Evolutionary conservation across 2,329 filamentous ascomycete genomes (phyloP).

Genomic region (Setomelanomma holmii): DNA sequence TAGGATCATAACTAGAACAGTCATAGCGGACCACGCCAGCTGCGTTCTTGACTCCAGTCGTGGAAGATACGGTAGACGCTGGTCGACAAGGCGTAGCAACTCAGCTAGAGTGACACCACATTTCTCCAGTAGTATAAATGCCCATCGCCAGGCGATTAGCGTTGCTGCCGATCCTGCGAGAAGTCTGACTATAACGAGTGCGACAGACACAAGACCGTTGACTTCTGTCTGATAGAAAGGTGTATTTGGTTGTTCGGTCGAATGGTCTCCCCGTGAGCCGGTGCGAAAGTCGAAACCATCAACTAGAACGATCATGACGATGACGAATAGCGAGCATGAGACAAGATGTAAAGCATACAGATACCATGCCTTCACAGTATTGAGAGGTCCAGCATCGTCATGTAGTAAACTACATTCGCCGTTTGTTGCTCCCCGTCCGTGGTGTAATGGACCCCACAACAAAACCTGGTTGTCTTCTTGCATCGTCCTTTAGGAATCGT

Average conservation of each 20-base stretch:
- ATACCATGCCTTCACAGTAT: background rate
- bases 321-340: background rate
- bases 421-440: too few relatives aligned
- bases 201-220: background rate
- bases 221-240: background rate
- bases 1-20: background rate
- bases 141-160: background rate
- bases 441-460: too few relatives aligned
- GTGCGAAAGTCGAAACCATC: background rate
- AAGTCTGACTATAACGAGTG: background rate
- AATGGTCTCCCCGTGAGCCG: too few relatives aligned
- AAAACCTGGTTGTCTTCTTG: too few relatives aligned
- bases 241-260: too few relatives aligned
- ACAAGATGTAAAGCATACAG: background rate
- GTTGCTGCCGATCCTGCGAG: background rate
- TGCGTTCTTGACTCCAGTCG: background rate
- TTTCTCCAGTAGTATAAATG: background rate
- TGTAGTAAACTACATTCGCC: too few relatives aligned
- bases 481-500: too few relatives aligned
- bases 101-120: background rate
- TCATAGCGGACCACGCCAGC: background rate
- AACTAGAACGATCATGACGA: background rate
- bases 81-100: background rate
- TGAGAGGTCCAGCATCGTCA: too few relatives aligned
- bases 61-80: background rate